Conservation (phyloP, 2,329 filamentous ascomycete genomes). For the Penicillium sp. region DNA sequence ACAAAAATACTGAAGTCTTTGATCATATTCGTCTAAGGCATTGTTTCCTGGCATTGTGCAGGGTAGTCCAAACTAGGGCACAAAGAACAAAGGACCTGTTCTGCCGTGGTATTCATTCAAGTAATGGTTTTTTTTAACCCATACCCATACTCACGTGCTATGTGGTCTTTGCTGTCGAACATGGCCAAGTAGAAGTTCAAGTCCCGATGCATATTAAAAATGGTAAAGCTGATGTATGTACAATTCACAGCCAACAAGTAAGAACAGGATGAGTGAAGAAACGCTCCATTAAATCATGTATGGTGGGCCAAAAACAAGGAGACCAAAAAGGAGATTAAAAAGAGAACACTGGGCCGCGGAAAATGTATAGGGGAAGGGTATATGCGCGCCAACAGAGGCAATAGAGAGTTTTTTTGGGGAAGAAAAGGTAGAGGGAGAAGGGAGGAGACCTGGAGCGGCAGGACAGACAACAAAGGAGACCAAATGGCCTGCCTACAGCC, state of each 20-base stretch:
- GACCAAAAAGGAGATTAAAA: no score
- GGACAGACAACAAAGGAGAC: neutral
- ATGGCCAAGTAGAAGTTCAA: no score
- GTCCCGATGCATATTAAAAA: neutral
- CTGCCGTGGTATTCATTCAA: no score
- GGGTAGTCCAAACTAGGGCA: no score
- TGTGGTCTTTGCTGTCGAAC: no score
- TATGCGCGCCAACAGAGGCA: conserved; percentile 15
- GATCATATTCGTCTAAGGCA: no score
- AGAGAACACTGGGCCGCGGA: neutral
- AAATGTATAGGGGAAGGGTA: conserved; percentile 12
- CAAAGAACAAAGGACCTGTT: no score
- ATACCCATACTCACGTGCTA: no score
- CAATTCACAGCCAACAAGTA: neutral
- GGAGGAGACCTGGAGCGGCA: neutral
- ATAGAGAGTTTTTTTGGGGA: neutral
- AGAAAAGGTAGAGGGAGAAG: neutral
- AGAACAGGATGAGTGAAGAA: neutral
- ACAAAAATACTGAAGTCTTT: no score
- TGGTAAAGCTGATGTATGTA: neutral
- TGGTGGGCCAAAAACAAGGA: neutral
- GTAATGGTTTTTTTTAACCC: no score
- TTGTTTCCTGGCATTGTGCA: no score
- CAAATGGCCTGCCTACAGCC: conserved; percentile 57
- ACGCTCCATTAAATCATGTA: conserved; percentile 9